These are phyloP conservation scores for Yamadazyma tumulicola DNA, from an alignment of 805 yeast species.

Conservation along the genomic window DNA sequence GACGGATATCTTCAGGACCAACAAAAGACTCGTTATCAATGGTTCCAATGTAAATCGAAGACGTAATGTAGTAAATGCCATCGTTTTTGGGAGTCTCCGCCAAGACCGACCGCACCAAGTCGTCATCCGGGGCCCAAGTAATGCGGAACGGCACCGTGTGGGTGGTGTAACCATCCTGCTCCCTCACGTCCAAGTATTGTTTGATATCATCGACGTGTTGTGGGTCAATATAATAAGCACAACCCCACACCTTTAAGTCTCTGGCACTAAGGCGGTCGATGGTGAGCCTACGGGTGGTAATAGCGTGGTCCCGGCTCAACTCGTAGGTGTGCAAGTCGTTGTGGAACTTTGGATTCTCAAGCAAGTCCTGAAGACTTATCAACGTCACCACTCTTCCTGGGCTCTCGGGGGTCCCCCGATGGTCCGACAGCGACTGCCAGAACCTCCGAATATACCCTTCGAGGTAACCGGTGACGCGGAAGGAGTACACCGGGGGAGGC, in stretches of 20 bases:
- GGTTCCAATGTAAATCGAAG: slow-evolving; percentile 80
- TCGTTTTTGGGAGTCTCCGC: slow-evolving; percentile 7
- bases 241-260: slow-evolving; percentile 66
- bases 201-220: slow-evolving; percentile 57
- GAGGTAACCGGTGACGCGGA: slow-evolving; percentile 67
- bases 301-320: slow-evolving; percentile 8
- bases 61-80: slow-evolving; percentile 41
- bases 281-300: neutral
- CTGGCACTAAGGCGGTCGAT: slow-evolving; percentile 29
- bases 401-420: slow-evolving; percentile 79
- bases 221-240: slow-evolving; percentile 76
- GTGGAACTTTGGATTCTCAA: slow-evolving; percentile 36
- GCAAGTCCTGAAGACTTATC: slow-evolving; percentile 55
- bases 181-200: slow-evolving; percentile 74
- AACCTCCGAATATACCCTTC: slow-evolving; percentile 77
- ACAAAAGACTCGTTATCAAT: slow-evolving; percentile 75
- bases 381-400: slow-evolving; percentile 91
- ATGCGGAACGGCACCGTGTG: slow-evolving; percentile 65
- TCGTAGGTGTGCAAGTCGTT: slow-evolving; percentile 40
- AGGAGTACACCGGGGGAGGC: slow-evolving; percentile 74
- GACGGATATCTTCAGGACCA: slow-evolving; percentile 67
- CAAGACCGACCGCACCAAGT: slow-evolving; percentile 5
- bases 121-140: slow-evolving; percentile 19
- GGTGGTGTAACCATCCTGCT: slow-evolving; percentile 81
- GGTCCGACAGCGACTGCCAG: slow-evolving; percentile 91